phyloP scores from a whole-genome alignment of 352 stramenopile genomes.

The Globisporangium paddicum region DNA sequence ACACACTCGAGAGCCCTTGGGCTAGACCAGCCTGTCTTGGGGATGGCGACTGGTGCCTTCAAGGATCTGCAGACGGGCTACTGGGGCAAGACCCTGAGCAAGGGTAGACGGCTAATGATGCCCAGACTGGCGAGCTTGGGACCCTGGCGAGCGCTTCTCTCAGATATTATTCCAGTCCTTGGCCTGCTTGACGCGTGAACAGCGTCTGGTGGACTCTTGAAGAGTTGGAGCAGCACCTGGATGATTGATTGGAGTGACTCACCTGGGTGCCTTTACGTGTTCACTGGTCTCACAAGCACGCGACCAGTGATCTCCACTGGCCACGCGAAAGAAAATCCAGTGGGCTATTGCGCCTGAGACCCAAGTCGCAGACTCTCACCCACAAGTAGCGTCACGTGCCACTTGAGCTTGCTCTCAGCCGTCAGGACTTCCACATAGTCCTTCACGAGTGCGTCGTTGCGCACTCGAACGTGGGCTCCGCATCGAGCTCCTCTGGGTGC shows the following conservation, averaged over 20 bases:
- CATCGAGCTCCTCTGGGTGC: not conserved
- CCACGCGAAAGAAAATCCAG: not conserved
- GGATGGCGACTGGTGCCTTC: too few relatives aligned
- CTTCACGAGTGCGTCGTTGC: constrained; percentile 3
- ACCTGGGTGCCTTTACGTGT: not conserved
- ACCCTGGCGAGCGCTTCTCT: too few relatives aligned
- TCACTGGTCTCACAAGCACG: not conserved
- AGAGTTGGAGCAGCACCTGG: not conserved
- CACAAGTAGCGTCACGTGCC: constrained; percentile 26
- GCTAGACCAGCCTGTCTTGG: too few relatives aligned
- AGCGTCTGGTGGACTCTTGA: not conserved
- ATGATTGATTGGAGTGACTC: not conserved
- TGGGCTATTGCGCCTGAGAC: not conserved
- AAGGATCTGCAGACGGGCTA: too few relatives aligned
- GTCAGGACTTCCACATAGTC: constrained; percentile 10
- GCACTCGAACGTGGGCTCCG: not conserved
- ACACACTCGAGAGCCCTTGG: too few relatives aligned
- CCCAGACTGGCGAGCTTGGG: too few relatives aligned
- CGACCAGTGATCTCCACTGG: not conserved
- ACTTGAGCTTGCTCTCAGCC: constrained; percentile 8
- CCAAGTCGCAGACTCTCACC: constrained; percentile 20
- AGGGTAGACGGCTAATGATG: too few relatives aligned
- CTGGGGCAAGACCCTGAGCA: too few relatives aligned
- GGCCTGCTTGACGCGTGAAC: not conserved
- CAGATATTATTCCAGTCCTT: too few relatives aligned